Evolutionary conservation across 2,329 filamentous ascomycete genomes (phyloP).

Genomic region (Aspergillus caelatus): DNA sequence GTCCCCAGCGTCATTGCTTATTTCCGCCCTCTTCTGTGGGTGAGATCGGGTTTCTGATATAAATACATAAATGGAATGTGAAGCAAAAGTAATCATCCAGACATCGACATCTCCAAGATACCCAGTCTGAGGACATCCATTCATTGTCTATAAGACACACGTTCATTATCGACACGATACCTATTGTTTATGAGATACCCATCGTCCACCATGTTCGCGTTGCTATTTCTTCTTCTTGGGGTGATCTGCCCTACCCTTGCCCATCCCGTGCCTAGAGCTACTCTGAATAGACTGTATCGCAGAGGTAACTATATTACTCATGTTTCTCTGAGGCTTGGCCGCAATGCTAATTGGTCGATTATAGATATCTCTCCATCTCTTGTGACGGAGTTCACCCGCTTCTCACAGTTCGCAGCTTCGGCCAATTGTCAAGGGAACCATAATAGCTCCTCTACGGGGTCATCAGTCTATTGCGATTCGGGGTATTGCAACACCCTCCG

Average conservation of each 20-base stretch:
- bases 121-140: not conserved
- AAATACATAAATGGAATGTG: not conserved
- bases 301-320: not conserved
- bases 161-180: not conserved
- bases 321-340: not conserved
- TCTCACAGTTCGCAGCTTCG: slow-evolving; percentile 5
- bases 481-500: not conserved
- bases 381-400: not conserved
- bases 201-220: not conserved
- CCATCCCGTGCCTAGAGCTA: not conserved
- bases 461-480: slow-evolving; percentile 8
- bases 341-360: not conserved
- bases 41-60: not conserved
- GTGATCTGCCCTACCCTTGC: not conserved
- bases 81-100: not conserved
- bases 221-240: not conserved
- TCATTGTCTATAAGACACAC: not conserved
- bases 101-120: not conserved
- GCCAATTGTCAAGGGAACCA: slow-evolving; percentile 10
- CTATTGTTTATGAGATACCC: not conserved
- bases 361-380: slow-evolving; percentile 4
- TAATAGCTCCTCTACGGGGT: slow-evolving; percentile 1
- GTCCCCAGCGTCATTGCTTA: not conserved
- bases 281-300: not conserved
- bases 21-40: not conserved